These are phyloP conservation scores for Amanita phalloides DNA, from an alignment of 768 basidiomycete species.

Conservation along the genomic window DNA sequence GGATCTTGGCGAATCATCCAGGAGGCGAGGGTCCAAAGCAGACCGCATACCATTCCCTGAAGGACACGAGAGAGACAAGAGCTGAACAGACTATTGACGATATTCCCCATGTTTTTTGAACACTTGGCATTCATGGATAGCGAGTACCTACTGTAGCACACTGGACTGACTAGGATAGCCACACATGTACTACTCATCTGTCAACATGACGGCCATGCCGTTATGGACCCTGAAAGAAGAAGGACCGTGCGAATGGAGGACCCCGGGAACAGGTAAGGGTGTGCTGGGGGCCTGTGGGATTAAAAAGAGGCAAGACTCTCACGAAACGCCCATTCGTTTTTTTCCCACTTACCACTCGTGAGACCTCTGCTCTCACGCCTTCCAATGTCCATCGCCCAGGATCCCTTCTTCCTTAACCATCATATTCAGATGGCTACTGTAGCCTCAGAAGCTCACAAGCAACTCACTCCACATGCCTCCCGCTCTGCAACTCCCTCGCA, in stretches of 20 bases:
- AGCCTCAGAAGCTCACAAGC: conserved; percentile 9
- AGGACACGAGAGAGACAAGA: conserved; percentile 3
- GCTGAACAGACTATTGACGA: conserved; percentile 4
- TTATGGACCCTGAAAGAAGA: conserved; percentile 4
- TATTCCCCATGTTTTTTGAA: background rate
- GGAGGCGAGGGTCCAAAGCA: conserved; percentile 5
- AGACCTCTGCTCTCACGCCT: conserved; percentile 36
- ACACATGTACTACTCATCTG: conserved; percentile 3
- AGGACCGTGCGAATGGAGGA: conserved; percentile 4
- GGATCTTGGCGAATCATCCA: conserved; percentile 14
- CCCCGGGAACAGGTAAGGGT: conserved; percentile 1
- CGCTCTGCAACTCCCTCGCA: conserved; percentile 13
- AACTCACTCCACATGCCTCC: conserved; percentile 10
- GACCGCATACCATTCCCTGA: conserved; percentile 52
- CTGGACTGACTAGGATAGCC: conserved; percentile 2
- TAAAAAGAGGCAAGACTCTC: conserved; percentile 13
- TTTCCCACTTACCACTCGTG: conserved; percentile 29
- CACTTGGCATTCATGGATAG: conserved; percentile 3
- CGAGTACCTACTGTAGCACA: background rate
- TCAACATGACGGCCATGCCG: conserved; percentile 1
- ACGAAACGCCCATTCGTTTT: conserved; percentile 10
- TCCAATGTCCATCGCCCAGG: conserved; percentile 31
- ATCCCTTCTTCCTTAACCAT: conserved; percentile 35
- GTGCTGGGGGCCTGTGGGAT: conserved; percentile 12
- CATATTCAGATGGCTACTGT: conserved; percentile 30